Evolutionary conservation across 768 basidiomycete genomes (phyloP), one percentile per base, ranked within the genome.

Genomic region (Glaciozyma antarctica): DNA sequence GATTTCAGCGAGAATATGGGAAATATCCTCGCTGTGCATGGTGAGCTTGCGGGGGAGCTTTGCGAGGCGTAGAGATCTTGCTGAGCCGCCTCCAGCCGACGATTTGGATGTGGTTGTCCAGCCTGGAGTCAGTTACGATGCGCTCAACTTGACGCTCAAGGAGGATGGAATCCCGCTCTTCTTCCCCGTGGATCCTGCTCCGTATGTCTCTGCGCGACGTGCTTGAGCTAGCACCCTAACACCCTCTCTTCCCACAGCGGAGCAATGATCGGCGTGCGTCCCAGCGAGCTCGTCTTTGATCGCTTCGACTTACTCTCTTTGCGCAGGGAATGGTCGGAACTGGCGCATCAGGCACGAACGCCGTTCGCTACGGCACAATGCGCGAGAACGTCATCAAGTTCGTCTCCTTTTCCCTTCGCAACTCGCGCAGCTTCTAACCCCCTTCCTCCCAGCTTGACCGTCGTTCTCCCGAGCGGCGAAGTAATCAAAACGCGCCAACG

Each of bases 381-480:
- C 45, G 71, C 2, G 74, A 72, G 21, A 68, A 68, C 32, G 66
- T 71, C 0, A 64, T 71, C 34, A 70, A 70, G 67, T 65, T 5
- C 53, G 67, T 44, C 38, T 44, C 38, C 49, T 30, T 38, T 12
- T 13, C n/a, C 2, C 34, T n/a, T 7, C 22, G 19, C 7, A n/a
- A n/a, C n/a, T n/a, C n/a, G n/a, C n/a, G n/a, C 30, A 19, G 15
- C 26, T 12, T 17, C 60, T 56, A 44, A 48, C 19, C 22, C 15
- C 2, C 9, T 26, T 26, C 15, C 22, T 16, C 24, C 1, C 19
- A 69, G 68, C 59, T 22, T 71, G 48, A 71, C 70, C 2, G 87
- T 92, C 2, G 91, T 97, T 0, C 82, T 94, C 3, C 88, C 92
- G 0, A 85, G 83, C 4, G 92, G 92, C 3, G 84, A 93, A 74